Base-by-base conservation (phyloP, 1,284 basidiomycete genomes). In the Cutaneotrichosporon dermatis region DNA sequence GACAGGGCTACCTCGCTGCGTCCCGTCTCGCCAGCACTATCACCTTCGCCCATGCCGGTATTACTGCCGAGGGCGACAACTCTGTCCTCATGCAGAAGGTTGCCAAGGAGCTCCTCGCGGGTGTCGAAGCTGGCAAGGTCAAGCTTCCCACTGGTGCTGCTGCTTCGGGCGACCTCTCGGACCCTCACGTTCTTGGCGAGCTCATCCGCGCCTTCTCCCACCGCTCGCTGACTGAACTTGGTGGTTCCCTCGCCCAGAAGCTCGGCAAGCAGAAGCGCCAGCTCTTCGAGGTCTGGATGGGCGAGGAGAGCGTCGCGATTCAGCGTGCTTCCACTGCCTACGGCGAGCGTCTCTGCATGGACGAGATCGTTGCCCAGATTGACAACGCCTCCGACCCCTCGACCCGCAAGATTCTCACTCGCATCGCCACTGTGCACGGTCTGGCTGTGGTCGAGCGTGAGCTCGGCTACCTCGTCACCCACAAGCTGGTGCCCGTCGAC, bases 11-110 rank as follows among this genome's bases (percentile, higher is more conserved):
- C 51, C 57, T 62, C 10, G 35, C 34, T 4, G 60, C 60, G 3
- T 49, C 44, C 7, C 57, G 53, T 2, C 43, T 62, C 10, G 36
- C 54, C 0, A 37, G 12, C 45, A 58, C 50, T 1, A 58, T 62
- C n/a, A 45, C 44, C 10, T 62, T 62, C 12, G 53, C 60, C 3
- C 60, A 62, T 13, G 60, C 60, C 9, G 60, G 60, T 6, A 62
- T 62, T 45, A 62, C 60, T 1, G 60, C 60, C 33, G 60, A 58
- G 36, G 60, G 60, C n/a, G 57, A 61, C 60, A 61, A 61, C 50
- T 58, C 56, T 8, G 60, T 62, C 5, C 57, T 62, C 41, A 56
- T 58, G 60, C 57, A 58, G 16, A 58, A 58, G 46, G 60, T 62
- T 36, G 54, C 57, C 16, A 62, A 62, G 54, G 60, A 62, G 54